Evolutionary conservation across 2,329 filamentous ascomycete genomes (phyloP).

Genomic region (Nannizzia gypsea): DNA sequence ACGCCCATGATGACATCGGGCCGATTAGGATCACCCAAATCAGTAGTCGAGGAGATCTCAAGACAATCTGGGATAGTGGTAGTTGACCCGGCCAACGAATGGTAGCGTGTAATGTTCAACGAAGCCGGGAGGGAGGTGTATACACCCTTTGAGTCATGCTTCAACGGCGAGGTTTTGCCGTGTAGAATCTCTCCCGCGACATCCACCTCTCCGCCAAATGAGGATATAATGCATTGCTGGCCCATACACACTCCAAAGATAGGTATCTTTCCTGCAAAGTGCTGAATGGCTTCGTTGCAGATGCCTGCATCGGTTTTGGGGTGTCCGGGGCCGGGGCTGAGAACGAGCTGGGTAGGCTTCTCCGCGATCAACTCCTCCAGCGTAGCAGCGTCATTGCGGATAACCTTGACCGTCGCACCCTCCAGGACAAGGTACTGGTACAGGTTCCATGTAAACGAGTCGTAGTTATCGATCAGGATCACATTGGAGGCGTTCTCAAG

Average conservation of each 20-base stretch:
- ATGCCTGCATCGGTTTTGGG: slow-evolving; percentile 83
- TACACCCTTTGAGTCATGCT: slow-evolving; percentile 83
- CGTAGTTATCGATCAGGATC: slow-evolving; percentile 96
- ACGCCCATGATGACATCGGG: slow-evolving; percentile 94
- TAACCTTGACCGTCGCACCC: slow-evolving; percentile 79
- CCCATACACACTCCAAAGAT: slow-evolving; percentile 99
- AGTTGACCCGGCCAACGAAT: slow-evolving; percentile 87
- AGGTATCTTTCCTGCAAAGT: slow-evolving; percentile 90
- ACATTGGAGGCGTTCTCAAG: slow-evolving; percentile 77
- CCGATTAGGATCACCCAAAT: slow-evolving; percentile 53
- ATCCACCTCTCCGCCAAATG: slow-evolving; percentile 81
- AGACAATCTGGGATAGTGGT: slow-evolving; percentile 73
- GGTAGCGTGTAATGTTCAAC: slow-evolving; percentile 84
- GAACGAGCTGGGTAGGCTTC: slow-evolving; percentile 83
- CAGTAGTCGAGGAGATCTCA: slow-evolving; percentile 84
- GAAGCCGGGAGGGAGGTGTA: slow-evolving; percentile 70
- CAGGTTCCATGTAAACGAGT: slow-evolving; percentile 98
- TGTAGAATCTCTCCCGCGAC: slow-evolving; percentile 94
- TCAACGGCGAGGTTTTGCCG: slow-evolving; percentile 85
- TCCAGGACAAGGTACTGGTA: slow-evolving; percentile 98
- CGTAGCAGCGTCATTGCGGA: slow-evolving; percentile 82
- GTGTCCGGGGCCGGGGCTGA: slow-evolving; percentile 92
- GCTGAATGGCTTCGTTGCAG: slow-evolving; percentile 77
- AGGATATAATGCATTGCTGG: slow-evolving; percentile 93
- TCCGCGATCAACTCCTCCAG: slow-evolving; percentile 70